Conservation (phyloP, 2,329 filamentous ascomycete species). For the Alternaria triticina region DNA sequence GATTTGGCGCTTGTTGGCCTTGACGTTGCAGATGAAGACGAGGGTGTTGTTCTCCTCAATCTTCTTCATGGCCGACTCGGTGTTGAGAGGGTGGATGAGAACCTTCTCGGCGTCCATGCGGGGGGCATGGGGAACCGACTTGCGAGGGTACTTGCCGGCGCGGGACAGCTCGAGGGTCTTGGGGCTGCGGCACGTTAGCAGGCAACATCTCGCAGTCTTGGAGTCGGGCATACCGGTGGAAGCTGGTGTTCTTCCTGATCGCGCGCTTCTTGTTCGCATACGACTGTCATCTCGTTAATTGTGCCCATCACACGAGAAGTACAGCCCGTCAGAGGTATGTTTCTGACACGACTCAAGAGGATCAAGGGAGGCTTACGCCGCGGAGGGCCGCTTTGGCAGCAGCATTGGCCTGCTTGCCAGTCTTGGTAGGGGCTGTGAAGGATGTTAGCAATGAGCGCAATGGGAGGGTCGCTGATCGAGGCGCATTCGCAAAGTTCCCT, state of each 20-base stretch:
- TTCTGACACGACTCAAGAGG: constrained; percentile 57
- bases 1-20: constrained; percentile 99
- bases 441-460: constrained; percentile 32
- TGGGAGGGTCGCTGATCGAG: constrained; percentile 21
- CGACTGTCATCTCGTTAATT: constrained; percentile 59
- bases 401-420: constrained; percentile 77
- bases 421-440: constrained; percentile 64
- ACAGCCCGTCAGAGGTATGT: constrained; percentile 60
- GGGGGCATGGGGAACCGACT: constrained; percentile 86
- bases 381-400: constrained; percentile 96
- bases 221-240: constrained; percentile 69
- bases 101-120: constrained; percentile 98
- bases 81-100: constrained; percentile 97
- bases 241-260: constrained; percentile 87
- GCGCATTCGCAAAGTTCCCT: constrained; percentile 29
- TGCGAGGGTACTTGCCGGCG: constrained; percentile 94
- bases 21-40: constrained; percentile 92
- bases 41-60: constrained; percentile 99
- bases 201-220: background rate
- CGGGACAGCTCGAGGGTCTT: constrained; percentile 94
- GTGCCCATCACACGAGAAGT: constrained; percentile 48
- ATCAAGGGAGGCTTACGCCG: constrained; percentile 72
- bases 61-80: constrained; percentile 99
- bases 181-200: constrained; percentile 55
- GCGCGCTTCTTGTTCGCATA: constrained; percentile 89